Evolutionary conservation across 2,329 filamentous ascomycete species (phyloP).

Genomic region (Trichophyton schoenleinii): DNA sequence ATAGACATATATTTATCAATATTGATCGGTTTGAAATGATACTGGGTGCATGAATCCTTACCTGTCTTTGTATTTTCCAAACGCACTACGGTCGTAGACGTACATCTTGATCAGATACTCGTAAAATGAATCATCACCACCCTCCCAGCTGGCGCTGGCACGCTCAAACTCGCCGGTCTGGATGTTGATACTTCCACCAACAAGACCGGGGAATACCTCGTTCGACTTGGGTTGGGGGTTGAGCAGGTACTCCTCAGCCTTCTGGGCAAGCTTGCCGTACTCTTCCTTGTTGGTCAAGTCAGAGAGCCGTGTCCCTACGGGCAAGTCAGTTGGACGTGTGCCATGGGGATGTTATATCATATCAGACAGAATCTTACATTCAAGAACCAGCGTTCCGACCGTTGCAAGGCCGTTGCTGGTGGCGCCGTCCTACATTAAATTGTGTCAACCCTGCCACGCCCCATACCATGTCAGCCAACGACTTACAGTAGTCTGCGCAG

Average conservation of each 20-base stretch:
- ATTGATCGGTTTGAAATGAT: not conserved
- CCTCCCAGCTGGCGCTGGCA: conserved; percentile 60
- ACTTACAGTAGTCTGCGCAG: conserved; percentile 31
- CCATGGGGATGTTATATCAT: not conserved
- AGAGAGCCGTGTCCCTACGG: conserved; percentile 43
- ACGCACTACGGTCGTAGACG: conserved; percentile 58
- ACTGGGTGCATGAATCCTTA: conserved; percentile 1
- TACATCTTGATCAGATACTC: conserved; percentile 91
- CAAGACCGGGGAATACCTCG: conserved; percentile 64
- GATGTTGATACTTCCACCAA: conserved; percentile 56
- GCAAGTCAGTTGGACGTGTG: not conserved
- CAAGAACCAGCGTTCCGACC: conserved; percentile 64
- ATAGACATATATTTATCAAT: not conserved
- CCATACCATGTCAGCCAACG: not conserved
- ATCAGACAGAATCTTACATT: conserved; percentile 36
- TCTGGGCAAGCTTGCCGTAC: conserved; percentile 55
- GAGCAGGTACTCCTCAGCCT: conserved; percentile 57
- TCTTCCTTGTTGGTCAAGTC: conserved; percentile 57
- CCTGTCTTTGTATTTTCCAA: conserved; percentile 50
- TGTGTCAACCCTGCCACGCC: conserved; percentile 9
- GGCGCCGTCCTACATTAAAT: conserved; percentile 30
- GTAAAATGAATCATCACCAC: conserved; percentile 69
- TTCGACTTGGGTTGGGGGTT: conserved; percentile 48
- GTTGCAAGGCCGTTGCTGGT: conserved; percentile 60
- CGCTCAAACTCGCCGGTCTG: conserved; percentile 55